Conservation (phyloP, 495 filamentous ascomycete species). For the Aspergillus incahuasiensis region DNA sequence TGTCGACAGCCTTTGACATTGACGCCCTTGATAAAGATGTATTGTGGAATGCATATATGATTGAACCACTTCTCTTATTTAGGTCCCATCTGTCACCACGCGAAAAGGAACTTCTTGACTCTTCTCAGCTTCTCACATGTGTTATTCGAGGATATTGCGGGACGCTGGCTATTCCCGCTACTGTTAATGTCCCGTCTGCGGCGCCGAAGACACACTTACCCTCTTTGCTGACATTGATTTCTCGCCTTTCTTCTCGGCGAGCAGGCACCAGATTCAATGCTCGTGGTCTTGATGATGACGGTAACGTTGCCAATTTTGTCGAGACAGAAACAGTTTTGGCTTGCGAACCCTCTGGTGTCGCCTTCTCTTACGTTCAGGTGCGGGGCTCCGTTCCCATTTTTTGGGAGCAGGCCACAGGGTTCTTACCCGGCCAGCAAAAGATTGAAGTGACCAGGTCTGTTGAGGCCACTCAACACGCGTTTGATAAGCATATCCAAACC, state of each 20-base stretch:
- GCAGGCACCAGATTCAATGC: slow-evolving; percentile 96
- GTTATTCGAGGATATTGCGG: slow-evolving; percentile 89
- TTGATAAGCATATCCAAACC: slow-evolving; percentile 86
- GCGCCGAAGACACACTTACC: slow-evolving; percentile 59
- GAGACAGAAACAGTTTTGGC: slow-evolving; percentile 70
- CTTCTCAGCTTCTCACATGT: slow-evolving; percentile 82
- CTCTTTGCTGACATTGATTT: slow-evolving; percentile 81
- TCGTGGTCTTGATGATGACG: slow-evolving; percentile 94
- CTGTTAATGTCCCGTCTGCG: slow-evolving; percentile 45
- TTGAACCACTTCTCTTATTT: slow-evolving; percentile 83
- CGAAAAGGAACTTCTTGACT: slow-evolving; percentile 72
- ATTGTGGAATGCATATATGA: slow-evolving; percentile 98
- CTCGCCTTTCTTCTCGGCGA: slow-evolving; percentile 82
- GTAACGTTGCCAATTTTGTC: slow-evolving; percentile 92
- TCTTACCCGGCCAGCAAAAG: slow-evolving; percentile 91
- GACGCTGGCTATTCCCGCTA: slow-evolving; percentile 76
- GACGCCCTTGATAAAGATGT: slow-evolving; percentile 84
- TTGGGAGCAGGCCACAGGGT: slow-evolving; percentile 88
- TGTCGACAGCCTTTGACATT: slow-evolving; percentile 64
- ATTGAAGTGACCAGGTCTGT: slow-evolving; percentile 83
- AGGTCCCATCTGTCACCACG: slow-evolving; percentile 68
- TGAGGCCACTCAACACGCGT: slow-evolving; percentile 91
- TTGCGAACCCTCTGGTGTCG: slow-evolving; percentile 54
- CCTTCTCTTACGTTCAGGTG: slow-evolving; percentile 91
- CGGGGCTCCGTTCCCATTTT: slow-evolving; percentile 92